Evolutionary conservation across 1,284 basidiomycete genomes (phyloP).

Genomic region (Leccinum subrobustum): DNA sequence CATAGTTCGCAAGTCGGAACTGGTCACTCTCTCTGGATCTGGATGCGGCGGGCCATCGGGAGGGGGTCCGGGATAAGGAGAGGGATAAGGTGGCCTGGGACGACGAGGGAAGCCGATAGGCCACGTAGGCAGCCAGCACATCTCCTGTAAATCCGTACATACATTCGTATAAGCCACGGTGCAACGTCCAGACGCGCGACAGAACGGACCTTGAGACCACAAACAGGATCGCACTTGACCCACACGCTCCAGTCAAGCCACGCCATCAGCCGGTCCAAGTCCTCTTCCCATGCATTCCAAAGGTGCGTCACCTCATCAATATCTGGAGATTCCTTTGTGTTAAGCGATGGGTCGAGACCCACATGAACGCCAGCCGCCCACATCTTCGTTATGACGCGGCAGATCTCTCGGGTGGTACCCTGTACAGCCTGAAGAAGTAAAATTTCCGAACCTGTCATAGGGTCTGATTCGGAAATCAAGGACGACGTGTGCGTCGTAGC

Average conservation of each 20-base stretch:
- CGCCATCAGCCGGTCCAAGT: slow-evolving; percentile 33
- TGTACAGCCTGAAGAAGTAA: slow-evolving; percentile 36
- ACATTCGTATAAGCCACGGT: background rate
- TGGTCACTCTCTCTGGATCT: background rate
- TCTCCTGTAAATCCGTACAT: slow-evolving; percentile 34
- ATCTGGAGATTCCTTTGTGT: background rate
- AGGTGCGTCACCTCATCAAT: slow-evolving; percentile 5
- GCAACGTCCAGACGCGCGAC: background rate
- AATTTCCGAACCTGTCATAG: slow-evolving; percentile 37
- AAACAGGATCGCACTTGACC: slow-evolving; percentile 38
- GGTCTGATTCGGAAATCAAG: slow-evolving; percentile 17
- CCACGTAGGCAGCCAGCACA: slow-evolving; percentile 49
- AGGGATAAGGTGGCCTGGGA: background rate
- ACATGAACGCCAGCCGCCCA: slow-evolving; percentile 41
- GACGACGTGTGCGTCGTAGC: slow-evolving; percentile 36
- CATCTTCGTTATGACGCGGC: slow-evolving; percentile 42
- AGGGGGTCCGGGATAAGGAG: background rate
- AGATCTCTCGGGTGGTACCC: slow-evolving; percentile 44
- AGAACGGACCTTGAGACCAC: slow-evolving; percentile 33
- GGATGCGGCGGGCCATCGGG: background rate
- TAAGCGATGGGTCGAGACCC: slow-evolving; percentile 28
- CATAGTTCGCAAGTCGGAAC: background rate
- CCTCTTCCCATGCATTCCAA: slow-evolving; percentile 24
- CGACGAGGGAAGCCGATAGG: slow-evolving; percentile 28
- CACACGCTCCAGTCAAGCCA: slow-evolving; percentile 46